These are phyloP conservation scores for Buxus sempervirens DNA, from an alignment of 164 flowering plant species.

Conservation along the genomic window DNA sequence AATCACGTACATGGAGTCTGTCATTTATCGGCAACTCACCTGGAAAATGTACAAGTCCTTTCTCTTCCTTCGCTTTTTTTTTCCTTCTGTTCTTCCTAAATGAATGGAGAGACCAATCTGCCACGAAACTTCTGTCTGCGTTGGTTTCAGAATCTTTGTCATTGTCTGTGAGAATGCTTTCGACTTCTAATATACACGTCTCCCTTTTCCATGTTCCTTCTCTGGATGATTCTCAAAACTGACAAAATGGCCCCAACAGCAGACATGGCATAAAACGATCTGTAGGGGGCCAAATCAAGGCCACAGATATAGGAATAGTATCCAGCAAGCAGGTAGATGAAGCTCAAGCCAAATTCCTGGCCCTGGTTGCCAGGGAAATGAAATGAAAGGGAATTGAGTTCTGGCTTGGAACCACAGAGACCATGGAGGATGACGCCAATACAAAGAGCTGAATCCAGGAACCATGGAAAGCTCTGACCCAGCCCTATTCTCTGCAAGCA, in stretches of 20 bases:
- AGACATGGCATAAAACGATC: conserved; percentile 78
- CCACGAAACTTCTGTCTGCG: background rate
- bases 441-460: conserved; percentile 72
- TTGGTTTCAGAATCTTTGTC: background rate
- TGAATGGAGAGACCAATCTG: conserved; percentile 1
- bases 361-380: conserved; percentile 37
- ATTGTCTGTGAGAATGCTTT: conserved; percentile 83
- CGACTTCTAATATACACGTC: conserved; percentile 45
- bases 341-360: conserved; percentile 46
- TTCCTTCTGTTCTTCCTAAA: background rate
- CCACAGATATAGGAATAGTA: conserved; percentile 61
- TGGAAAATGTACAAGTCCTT: background rate
- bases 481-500: conserved; percentile 69
- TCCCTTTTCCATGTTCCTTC: conserved; percentile 44
- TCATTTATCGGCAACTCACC: background rate
- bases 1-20: no score
- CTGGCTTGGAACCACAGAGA: conserved; percentile 57
- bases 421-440: conserved; percentile 77
- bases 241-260: conserved; percentile 55
- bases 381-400: conserved; percentile 38
- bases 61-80: no score
- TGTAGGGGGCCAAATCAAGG: conserved; percentile 71
- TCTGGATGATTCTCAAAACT: conserved; percentile 42
- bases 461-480: conserved; percentile 69
- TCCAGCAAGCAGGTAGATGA: conserved; percentile 69